phyloP scores from a whole-genome alignment of 2,329 filamentous ascomycete genomes.

The Cadophora sp. region DNA sequence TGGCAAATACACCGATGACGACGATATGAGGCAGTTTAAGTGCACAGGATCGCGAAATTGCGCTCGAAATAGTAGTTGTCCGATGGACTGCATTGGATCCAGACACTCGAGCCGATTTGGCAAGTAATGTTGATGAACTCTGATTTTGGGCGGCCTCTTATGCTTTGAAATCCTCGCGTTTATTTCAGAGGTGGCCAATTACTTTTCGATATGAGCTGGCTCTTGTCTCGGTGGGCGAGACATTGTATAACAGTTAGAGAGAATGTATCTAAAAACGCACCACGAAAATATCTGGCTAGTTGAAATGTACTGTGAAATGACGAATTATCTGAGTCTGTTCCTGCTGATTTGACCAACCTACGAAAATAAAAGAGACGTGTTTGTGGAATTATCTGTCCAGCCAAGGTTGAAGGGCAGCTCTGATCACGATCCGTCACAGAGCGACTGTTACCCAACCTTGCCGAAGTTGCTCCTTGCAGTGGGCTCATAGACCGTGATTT shows the following conservation, averaged over 20 bases:
- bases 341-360: no score
- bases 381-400: no score
- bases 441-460: no score
- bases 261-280: no score
- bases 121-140: background rate
- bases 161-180: background rate
- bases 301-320: background rate
- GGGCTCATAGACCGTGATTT: no score
- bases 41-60: background rate
- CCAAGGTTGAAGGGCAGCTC: no score
- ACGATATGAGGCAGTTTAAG: background rate
- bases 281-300: no score
- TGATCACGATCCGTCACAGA: no score
- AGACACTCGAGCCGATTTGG: background rate
- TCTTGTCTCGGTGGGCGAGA: background rate
- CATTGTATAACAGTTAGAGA: background rate
- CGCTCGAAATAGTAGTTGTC: background rate
- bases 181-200: background rate
- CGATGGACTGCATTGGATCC: background rate
- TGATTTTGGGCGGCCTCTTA: background rate
- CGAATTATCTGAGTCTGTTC: no score
- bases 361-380: no score
- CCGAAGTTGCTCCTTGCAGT: no score
- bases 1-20: background rate
- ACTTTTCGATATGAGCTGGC: background rate